Evolutionary conservation across 768 basidiomycete genomes (phyloP).

Genomic region (Tricholoma furcatifolium): DNA sequence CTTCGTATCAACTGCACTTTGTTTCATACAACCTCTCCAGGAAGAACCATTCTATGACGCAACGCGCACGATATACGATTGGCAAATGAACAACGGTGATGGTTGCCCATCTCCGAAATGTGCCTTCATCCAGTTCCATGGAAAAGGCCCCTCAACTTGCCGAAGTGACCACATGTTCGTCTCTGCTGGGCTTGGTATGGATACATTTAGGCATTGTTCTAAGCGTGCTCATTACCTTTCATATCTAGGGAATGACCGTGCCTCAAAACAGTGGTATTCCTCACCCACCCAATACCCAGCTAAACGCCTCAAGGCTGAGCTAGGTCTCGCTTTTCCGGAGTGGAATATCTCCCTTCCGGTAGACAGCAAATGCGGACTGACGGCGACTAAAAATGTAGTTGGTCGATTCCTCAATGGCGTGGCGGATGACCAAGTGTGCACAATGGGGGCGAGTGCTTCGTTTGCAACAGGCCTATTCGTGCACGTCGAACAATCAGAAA

Average conservation of each 20-base stretch:
- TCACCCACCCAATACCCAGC: slow-evolving; percentile 27
- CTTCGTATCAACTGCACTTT: neutral
- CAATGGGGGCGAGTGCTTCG: slow-evolving; percentile 19
- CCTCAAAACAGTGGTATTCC: slow-evolving; percentile 39
- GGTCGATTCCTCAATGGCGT: slow-evolving; percentile 44
- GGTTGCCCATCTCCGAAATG: slow-evolving; percentile 40
- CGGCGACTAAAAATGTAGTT: slow-evolving; percentile 44
- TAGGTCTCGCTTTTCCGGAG: slow-evolving; percentile 29
- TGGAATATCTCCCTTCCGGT: slow-evolving; percentile 41
- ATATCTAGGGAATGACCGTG: slow-evolving; percentile 16
- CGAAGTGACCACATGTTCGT: slow-evolving; percentile 39
- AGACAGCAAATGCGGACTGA: slow-evolving; percentile 37
- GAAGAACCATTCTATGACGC: slow-evolving; percentile 45
- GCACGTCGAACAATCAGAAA: slow-evolving; percentile 39
- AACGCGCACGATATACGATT: slow-evolving; percentile 32
- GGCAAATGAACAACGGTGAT: slow-evolving; percentile 33
- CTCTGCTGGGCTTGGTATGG: slow-evolving; percentile 43
- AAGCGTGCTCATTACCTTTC: neutral
- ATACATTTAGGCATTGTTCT: too few species aligned
- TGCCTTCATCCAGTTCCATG: slow-evolving; percentile 48
- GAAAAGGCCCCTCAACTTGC: slow-evolving; percentile 40
- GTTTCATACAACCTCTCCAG: slow-evolving; percentile 20
- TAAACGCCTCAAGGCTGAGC: slow-evolving; percentile 31
- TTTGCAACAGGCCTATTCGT: slow-evolving; percentile 37
- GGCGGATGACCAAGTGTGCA: slow-evolving; percentile 27